phyloP scores from a whole-genome alignment of 2,329 filamentous ascomycete species.

The Lasiodiplodia theobromae region DNA sequence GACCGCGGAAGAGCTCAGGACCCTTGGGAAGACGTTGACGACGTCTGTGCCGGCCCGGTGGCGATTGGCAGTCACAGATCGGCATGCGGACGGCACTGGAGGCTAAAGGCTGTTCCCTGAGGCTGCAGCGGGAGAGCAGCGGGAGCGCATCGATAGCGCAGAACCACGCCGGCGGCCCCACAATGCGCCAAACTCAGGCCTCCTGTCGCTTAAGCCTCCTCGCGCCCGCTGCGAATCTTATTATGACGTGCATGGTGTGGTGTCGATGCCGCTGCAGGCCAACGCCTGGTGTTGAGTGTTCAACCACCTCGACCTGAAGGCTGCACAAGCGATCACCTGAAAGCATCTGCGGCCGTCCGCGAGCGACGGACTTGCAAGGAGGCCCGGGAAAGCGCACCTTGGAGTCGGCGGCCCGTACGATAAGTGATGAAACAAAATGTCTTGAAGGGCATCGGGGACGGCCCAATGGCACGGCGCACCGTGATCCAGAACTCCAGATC shows the following conservation, averaged over 20 bases:
- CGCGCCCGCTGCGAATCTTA: conserved; percentile 26
- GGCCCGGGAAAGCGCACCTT: background rate
- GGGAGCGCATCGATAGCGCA: conserved; percentile 28
- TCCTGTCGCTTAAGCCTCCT: conserved; percentile 26
- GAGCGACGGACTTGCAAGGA: background rate
- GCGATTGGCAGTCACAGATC: background rate
- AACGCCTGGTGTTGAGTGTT: background rate
- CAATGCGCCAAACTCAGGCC: conserved; percentile 18
- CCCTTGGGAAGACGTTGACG: background rate
- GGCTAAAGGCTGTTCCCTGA: conserved; percentile 22
- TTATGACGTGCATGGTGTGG: conserved; percentile 20
- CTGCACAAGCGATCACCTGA: background rate
- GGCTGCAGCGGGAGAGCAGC: conserved; percentile 23
- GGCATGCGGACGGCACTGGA: background rate
- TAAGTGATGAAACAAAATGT: conserved; percentile 22
- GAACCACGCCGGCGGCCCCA: conserved; percentile 18
- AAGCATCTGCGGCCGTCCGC: background rate
- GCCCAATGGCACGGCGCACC: conserved; percentile 7
- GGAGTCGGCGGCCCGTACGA: conserved; percentile 3
- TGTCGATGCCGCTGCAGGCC: conserved; percentile 3
- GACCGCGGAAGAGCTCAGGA: background rate
- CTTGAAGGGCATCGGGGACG: background rate
- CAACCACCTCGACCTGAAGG: background rate
- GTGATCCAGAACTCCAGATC: background rate
- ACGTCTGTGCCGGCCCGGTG: background rate